Evolutionary conservation across 257 asterid genomes (phyloP).

Genomic region (Ophiorrhiza pumila): DNA sequence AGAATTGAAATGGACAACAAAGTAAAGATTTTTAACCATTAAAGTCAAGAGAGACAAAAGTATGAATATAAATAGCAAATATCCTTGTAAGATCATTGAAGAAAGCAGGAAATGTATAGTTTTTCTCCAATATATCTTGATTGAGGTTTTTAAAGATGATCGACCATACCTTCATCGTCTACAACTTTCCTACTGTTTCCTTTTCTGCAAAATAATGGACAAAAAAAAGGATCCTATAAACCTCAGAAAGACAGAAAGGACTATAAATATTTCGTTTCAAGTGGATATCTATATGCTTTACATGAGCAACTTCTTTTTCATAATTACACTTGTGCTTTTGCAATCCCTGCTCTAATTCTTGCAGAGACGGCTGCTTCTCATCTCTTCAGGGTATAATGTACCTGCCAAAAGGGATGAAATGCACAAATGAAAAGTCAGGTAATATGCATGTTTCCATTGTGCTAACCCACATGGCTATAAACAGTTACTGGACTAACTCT

Average conservation of each 20-base stretch:
- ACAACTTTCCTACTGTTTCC: too few species aligned
- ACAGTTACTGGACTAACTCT: background rate
- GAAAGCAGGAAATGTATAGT: background rate
- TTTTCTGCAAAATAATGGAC: background rate
- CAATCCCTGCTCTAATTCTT: background rate
- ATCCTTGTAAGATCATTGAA: background rate
- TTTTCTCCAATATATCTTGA: too few species aligned
- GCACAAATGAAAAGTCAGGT: background rate
- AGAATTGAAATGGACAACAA: too few species aligned
- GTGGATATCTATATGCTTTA: too few species aligned
- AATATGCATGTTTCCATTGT: too few species aligned
- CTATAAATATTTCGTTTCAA: too few species aligned
- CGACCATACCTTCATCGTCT: too few species aligned
- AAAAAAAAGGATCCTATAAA: background rate
- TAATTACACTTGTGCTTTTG: background rate
- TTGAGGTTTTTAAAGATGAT: too few species aligned
- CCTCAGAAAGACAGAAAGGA: background rate
- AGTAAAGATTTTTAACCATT: too few species aligned
- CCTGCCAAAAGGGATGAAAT: background rate
- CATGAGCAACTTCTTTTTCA: background rate
- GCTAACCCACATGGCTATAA: too few species aligned
- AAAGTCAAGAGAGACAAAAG: background rate
- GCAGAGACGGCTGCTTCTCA: background rate
- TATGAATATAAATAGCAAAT: background rate
- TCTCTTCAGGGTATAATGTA: background rate